Evolutionary conservation across 768 basidiomycete species (phyloP), one percentile per base, ranked within the genome.

Genomic region (Mrakia gelida): DNA sequence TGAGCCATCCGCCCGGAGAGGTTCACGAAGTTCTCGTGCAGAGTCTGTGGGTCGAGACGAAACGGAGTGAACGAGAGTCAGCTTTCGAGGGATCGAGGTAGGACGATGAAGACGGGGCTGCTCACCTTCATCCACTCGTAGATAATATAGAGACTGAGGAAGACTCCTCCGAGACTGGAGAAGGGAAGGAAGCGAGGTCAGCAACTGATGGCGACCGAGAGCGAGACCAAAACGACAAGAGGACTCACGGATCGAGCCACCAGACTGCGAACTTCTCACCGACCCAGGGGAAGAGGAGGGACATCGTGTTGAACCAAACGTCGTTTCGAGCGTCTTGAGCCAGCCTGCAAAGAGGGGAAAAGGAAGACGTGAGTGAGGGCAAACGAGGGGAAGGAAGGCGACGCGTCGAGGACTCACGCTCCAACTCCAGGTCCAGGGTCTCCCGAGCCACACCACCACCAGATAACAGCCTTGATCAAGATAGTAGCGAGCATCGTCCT

Each of bases 241-340:
- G n/a, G 4, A 52, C 49, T 52, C 49, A 52, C 52, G 78, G 68
- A 59, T 79, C 78, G 18, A 79, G 75, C 54, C 61, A 70, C 41
- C 56, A 26, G 34, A 75, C 1, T 8, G 32, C 10, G n/a, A 79
- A 52, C 28, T 63, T 41, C 23, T 75, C 68, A 10, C 78, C 78
- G 3, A 79, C 16, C 78, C 72, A 78, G 5, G 78, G 78, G 38
- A 79, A 79, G 10, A 71, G 18, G 9, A 79, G 49, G 6, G 74
- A 75, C 16, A 75, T 45, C 15, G 61, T 18, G 52, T 79, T 79
- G 49, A 79, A 79, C 68, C 68, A 79, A 18, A 79, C 75, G 34
- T 79, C 78, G 59, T 79, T 79, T 15, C 59, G 30, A 9, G 78
- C 78, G 45, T 79, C 78, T n/a, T 79, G 78, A 26, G 78, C 78